Base-by-base conservation (phyloP, 2,329 filamentous ascomycete species). In the Clonostachys sp. region DNA sequence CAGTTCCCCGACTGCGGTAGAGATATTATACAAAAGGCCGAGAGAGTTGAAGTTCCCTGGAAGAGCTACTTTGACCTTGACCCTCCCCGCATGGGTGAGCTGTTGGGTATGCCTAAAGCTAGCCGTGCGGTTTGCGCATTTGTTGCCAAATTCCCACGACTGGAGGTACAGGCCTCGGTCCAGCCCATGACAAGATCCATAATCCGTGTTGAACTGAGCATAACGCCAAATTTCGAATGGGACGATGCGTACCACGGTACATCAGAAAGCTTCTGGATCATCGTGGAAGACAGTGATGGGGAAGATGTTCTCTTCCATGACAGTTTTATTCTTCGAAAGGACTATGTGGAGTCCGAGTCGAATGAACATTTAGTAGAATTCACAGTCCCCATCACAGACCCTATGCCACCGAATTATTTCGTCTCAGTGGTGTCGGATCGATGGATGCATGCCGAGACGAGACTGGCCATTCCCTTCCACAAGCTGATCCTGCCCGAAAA, bases 381-480 rank as follows among this genome's bases (percentile, higher is more conserved):
- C 58, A 97, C 92, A 0, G 92, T 97, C 4, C 89, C 94, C 1
- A 95, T 99, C 55, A 91, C 90, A 1, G 94, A 99, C 57, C 95
- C 95, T 0, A 95, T 97, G 88, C 94, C 94, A 13, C 94, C 95
- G 1, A 95, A 99, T 66, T 99, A 99, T 72, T 99, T 99, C 70
- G 90, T 99, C 58, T 94, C 91, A 1, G 81, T 99, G 38, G 72
- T 96, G 17, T 97, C 92, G 5, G 94, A 99, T 65, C 80, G 94
- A 56, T 99, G 94, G 94, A 96, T 99, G 90, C 90, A 96, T 63
- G 90, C 92, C 1, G 91, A 99, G 70, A 96, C 91, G 2, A 91
- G 91, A 62, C 74, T 99, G 46, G 87, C 92, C 0, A 87, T 99
- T 3, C 92, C 91, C 1, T 97, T 99, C 72, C 88, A 95, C 64